Conservation (phyloP, 2,329 filamentous ascomycete species). For the Diaporthe australafricana region DNA sequence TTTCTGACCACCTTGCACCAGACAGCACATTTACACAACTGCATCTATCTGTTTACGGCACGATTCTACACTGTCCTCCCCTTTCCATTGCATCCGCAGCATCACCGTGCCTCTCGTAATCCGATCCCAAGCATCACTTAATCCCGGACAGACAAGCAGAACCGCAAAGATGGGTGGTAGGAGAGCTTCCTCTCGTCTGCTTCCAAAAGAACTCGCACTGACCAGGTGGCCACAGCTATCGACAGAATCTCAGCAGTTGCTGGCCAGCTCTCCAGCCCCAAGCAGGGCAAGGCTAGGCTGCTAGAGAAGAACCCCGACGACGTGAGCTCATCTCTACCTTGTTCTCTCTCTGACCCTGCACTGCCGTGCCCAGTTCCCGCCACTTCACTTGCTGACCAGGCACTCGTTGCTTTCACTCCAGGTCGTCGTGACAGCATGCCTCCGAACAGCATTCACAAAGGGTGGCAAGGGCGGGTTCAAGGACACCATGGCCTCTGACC, state of each 20-base stretch:
- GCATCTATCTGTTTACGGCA: background rate
- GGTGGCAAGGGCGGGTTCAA: slow-evolving; percentile 96
- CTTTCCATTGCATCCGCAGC: background rate
- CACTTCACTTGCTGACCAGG: background rate
- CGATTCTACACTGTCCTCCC: background rate
- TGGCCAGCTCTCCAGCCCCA: slow-evolving; percentile 65
- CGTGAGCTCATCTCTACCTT: slow-evolving; percentile 54
- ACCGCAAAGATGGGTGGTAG: slow-evolving; percentile 41
- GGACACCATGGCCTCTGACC: slow-evolving; percentile 88
- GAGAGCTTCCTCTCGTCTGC: slow-evolving; percentile 5
- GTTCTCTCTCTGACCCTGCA: background rate
- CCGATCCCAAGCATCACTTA: background rate
- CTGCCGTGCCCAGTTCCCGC: background rate
- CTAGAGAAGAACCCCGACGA: slow-evolving; percentile 76
- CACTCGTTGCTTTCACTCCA: slow-evolving; percentile 43
- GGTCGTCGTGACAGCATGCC: slow-evolving; percentile 92
- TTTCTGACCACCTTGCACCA: background rate
- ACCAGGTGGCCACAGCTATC: slow-evolving; percentile 54
- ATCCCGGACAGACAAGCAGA: slow-evolving; percentile 12
- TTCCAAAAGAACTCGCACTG: background rate
- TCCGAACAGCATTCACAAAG: slow-evolving; percentile 92
- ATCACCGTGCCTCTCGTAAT: background rate
- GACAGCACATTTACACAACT: background rate
- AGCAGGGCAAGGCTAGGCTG: slow-evolving; percentile 64
- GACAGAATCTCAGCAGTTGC: slow-evolving; percentile 71